phyloP scores from a whole-genome alignment of 176 grass and related monocot species.

The Thinopyrum elongatum region DNA sequence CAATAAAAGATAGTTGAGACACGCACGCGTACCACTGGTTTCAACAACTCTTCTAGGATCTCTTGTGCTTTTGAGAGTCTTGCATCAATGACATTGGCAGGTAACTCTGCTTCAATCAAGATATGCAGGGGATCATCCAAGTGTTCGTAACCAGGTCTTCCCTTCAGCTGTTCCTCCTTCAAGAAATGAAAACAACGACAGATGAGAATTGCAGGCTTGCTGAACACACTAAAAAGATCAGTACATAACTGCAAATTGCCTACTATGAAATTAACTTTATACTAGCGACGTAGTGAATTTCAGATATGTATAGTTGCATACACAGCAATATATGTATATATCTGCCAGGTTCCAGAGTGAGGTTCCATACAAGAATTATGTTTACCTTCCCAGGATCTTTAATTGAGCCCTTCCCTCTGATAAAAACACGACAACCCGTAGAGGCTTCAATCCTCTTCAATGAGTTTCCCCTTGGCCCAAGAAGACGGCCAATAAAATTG shows the following conservation, averaged over 20 bases:
- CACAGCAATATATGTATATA: neutral
- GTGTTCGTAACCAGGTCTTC: conserved; percentile 89
- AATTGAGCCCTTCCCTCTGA: conserved; percentile 97
- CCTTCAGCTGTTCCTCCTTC: conserved; percentile 94
- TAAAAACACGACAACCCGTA: conserved; percentile 96
- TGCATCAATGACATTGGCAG: conserved; percentile 76
- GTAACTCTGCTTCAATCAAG: conserved; percentile 94
- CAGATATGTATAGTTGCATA: neutral
- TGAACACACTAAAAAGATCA: neutral
- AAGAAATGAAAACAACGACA: conserved; percentile 36
- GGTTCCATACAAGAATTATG: neutral
- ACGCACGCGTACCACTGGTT: conserved; percentile 72
- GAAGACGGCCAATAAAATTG: conserved; percentile 98
- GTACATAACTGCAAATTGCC: neutral
- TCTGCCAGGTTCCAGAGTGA: conserved; percentile 10
- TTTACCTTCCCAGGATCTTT: conserved; percentile 91
- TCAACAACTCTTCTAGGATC: conserved; percentile 91
- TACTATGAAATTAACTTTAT: neutral
- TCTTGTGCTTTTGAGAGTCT: conserved; percentile 90
- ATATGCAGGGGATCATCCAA: conserved; percentile 94
- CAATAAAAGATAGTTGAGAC: neutral
- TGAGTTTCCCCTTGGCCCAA: conserved; percentile 95
- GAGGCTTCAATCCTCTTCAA: conserved; percentile 94
- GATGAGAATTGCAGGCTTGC: conserved; percentile 6
- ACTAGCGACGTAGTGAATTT: neutral